Base-by-base conservation (phyloP, 768 basidiomycete species). In the Rubroboletus pulcherrimus region DNA sequence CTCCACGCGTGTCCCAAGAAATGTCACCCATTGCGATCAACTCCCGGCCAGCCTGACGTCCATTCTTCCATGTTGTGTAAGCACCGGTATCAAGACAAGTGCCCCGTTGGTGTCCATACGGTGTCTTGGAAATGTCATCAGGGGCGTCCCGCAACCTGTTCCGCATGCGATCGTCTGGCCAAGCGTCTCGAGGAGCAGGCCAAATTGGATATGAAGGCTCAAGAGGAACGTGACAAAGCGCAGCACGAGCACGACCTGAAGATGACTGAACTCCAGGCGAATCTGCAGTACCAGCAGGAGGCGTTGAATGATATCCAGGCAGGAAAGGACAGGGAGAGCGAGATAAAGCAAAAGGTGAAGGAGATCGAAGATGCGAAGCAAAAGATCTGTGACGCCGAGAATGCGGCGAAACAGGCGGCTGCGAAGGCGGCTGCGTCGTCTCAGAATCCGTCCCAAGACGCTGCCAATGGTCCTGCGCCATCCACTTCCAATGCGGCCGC, bases 1-100 rank as follows among this genome's bases (percentile, higher is more conserved):
- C 6, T 60, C 10, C 87, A 89, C 61, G 14, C 17, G 1, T 89
- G 87, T 59, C 77, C 78, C 0, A 83, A 76, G 2, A 87, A 79
- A 65, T 89, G 87, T 55, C 87, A 89, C 64, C 79, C 80, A 52
- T 53, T 14, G 60, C 57, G 51, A 76, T 82, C 54, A 77, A 85
- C 62, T 75, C 80, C 19, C 76, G 82, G 66, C 4, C 55, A 59
- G 3, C 65, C 61, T 1, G 62, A 69, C 39, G 14, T 60, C 5
- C 67, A 69, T 30, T 8, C 49, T 1, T 29, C 51, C 21, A 78
- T 83, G 74, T 43, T 47, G 0, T 88, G 87, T 66, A 58, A 65
- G 31, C 63, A 71, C 10, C 57, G 66, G 21, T 51, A 81, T 24
- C 50, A 64, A 6, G 65, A 64, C 0, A 73, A 68, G 39, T 89